Evolutionary conservation across 2,329 filamentous ascomycete species (phyloP).

Genomic region (Samsoniella hepiali): DNA sequence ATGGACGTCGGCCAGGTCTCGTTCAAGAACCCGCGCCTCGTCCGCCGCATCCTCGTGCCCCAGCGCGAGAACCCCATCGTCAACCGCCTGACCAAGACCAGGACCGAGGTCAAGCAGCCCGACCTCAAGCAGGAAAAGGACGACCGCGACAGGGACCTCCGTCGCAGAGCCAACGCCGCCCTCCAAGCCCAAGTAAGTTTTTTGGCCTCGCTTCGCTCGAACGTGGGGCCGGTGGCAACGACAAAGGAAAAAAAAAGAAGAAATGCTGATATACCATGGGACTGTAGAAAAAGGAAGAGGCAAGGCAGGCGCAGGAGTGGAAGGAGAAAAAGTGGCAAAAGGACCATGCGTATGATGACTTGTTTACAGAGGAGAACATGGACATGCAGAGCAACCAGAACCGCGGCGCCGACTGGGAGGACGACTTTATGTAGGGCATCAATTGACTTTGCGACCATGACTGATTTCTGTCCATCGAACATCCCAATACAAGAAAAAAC

Average conservation of each 20-base stretch:
- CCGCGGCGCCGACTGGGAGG: conserved; percentile 70
- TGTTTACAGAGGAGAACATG: conserved; percentile 81
- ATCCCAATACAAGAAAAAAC: too few relatives aligned
- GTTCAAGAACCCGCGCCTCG: conserved; percentile 72
- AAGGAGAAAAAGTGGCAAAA: conserved; percentile 91
- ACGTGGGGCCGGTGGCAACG: not conserved
- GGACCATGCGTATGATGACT: conserved; percentile 95
- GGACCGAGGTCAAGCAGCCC: conserved; percentile 73
- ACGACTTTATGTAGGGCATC: conserved; percentile 79
- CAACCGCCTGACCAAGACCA: conserved; percentile 98
- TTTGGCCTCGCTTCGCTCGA: conserved; percentile 1
- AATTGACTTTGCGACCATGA: too few relatives aligned
- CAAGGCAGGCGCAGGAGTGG: conserved; percentile 69
- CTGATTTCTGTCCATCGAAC: too few relatives aligned
- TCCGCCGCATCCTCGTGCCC: conserved; percentile 76
- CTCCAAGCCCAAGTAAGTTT: conserved; percentile 56
- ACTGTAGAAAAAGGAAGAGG: conserved; percentile 71
- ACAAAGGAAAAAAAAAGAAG: too few relatives aligned
- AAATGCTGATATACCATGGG: not conserved
- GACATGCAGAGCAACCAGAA: conserved; percentile 80
- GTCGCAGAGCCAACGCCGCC: conserved; percentile 66
- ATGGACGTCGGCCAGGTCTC: conserved; percentile 95
- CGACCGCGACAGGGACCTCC: conserved; percentile 66
- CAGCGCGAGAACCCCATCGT: conserved; percentile 85
- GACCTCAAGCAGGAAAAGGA: conserved; percentile 82